phyloP scores from a whole-genome alignment of 192 early-diverging fungal genomes.

The Backusella luteola region DNA sequence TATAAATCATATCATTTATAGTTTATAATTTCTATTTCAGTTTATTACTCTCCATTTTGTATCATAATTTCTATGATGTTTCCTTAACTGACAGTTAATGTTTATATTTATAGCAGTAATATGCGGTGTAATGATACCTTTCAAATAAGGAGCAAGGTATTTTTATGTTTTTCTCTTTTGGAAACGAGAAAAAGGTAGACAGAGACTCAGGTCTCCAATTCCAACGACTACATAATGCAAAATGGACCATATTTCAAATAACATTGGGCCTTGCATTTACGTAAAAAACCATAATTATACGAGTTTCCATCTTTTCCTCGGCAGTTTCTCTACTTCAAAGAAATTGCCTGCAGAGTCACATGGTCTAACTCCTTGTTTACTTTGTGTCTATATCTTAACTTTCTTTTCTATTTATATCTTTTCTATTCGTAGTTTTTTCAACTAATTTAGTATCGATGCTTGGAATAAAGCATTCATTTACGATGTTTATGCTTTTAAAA shows the following conservation, averaged over 20 bases:
- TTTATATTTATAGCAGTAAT: background rate
- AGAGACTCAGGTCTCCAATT: background rate
- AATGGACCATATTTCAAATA: background rate
- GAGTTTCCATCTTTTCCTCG: background rate
- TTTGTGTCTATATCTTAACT: no score
- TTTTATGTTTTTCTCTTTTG: background rate
- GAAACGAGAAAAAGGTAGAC: background rate
- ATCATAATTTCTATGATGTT: background rate
- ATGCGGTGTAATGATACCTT: background rate
- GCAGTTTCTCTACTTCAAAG: no score
- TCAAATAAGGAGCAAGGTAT: background rate
- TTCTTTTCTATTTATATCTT: background rate
- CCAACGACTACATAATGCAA: background rate
- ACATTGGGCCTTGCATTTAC: background rate
- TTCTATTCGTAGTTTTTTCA: background rate
- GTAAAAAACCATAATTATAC: background rate
- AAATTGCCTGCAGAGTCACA: no score
- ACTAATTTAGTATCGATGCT: background rate
- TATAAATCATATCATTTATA: no score
- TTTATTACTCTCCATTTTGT: background rate
- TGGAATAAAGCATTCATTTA: background rate
- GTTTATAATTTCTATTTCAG: background rate
- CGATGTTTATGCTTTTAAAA: no score
- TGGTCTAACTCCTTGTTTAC: no score
- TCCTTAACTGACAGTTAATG: background rate